These are phyloP conservation scores for Entomortierella chlamydospora DNA, from an alignment of 192 early-diverging fungal species.

Conservation along the genomic window DNA sequence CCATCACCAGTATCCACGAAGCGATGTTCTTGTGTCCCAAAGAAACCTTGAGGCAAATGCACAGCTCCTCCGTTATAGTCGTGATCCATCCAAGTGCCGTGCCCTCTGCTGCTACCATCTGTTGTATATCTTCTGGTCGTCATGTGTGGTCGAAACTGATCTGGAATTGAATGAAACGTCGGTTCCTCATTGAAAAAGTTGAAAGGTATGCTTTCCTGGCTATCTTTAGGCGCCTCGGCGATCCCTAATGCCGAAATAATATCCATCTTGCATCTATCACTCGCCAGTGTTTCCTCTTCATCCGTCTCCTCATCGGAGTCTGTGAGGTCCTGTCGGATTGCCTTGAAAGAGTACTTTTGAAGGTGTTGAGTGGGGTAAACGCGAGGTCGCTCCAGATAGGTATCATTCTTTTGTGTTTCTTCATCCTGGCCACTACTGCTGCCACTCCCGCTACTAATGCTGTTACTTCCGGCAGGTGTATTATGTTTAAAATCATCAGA, in stretches of 20 bases:
- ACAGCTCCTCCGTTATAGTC: constrained; percentile 15
- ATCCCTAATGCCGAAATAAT: constrained; percentile 37
- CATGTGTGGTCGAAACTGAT: neutral
- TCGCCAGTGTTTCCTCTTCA: neutral
- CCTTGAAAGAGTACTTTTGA: constrained; percentile 3
- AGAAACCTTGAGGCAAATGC: constrained; percentile 31
- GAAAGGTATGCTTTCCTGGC: constrained; percentile 3
- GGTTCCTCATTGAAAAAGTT: constrained; percentile 28
- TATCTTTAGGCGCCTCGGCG: constrained; percentile 2
- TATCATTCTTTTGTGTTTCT: neutral
- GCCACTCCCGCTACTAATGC: neutral
- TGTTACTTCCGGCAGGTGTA: neutral
- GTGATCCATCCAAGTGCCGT: constrained; percentile 10
- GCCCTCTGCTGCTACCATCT: neutral
- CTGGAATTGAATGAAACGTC: constrained; percentile 1
- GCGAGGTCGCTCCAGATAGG: neutral
- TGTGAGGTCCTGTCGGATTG: constrained; percentile 4
- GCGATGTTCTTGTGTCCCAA: constrained; percentile 1
- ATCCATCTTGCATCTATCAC: constrained; percentile 23
- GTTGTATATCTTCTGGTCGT: constrained; percentile 10
- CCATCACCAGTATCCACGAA: neutral
- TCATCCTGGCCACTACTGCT: neutral
- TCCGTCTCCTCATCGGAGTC: constrained; percentile 8
- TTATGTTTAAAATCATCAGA: neutral
- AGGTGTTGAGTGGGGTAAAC: constrained; percentile 8